phyloP scores from a whole-genome alignment of 768 basidiomycete genomes.

The Boletus rubroflammeus region DNA sequence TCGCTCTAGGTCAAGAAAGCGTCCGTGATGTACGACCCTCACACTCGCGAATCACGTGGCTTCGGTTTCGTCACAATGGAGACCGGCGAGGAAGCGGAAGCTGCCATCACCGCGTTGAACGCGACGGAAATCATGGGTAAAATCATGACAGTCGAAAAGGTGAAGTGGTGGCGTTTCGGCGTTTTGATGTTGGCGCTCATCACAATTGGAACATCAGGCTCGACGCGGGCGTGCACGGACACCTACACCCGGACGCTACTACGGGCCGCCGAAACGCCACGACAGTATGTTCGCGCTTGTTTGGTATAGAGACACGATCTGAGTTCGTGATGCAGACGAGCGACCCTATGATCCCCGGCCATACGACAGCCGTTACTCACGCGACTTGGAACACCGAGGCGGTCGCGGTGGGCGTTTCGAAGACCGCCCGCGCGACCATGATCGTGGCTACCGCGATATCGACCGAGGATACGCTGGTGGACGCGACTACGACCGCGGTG shows the following conservation, averaged over 20 bases:
- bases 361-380: slow-evolving; percentile 82
- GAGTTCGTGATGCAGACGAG: slow-evolving; percentile 48
- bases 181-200: background rate
- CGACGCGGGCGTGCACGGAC: slow-evolving; percentile 87
- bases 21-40: slow-evolving; percentile 69
- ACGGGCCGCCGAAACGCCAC: slow-evolving; percentile 82
- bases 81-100: slow-evolving; percentile 83
- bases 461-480: slow-evolving; percentile 35
- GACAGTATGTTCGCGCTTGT: slow-evolving; percentile 45
- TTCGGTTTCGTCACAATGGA: slow-evolving; percentile 92
- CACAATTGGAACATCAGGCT: slow-evolving; percentile 46
- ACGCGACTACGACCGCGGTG: slow-evolving; percentile 39
- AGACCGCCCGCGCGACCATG: slow-evolving; percentile 27
- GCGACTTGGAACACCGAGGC: slow-evolving; percentile 57
- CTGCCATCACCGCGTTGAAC: slow-evolving; percentile 81
- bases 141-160: slow-evolving; percentile 85
- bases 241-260: slow-evolving; percentile 93
- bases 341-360: slow-evolving; percentile 90
- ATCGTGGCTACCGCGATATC: slow-evolving; percentile 41
- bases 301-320: background rate
- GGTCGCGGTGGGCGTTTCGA: slow-evolving; percentile 42
- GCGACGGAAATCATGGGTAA: slow-evolving; percentile 86
- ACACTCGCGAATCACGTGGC: slow-evolving; percentile 68
- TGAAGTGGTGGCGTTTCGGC: slow-evolving; percentile 24
- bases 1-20: slow-evolving; percentile 51